Evolutionary conservation across 257 asterid genomes (phyloP).

Genomic region (Jacaranda copaia): DNA sequence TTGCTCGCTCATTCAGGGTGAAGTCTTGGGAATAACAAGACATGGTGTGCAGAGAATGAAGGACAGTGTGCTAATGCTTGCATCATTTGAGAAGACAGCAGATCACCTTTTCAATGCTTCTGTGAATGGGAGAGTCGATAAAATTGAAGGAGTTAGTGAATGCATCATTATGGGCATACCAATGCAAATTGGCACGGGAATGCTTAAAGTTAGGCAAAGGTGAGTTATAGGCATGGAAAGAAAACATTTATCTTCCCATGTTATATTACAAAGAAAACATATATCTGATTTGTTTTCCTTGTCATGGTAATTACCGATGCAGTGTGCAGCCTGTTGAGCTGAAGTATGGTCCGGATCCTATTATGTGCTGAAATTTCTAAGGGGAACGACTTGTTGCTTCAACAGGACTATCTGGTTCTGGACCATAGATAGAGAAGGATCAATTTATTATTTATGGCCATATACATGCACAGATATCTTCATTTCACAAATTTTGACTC

Average conservation of each 20-base stretch:
- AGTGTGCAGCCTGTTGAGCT: constrained; percentile 61
- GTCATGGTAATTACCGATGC: constrained; percentile 38
- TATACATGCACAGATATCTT: too few relatives aligned
- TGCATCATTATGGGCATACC: constrained; percentile 97
- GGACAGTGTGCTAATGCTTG: constrained; percentile 90
- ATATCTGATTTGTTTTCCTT: not conserved
- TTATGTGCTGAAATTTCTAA: constrained; percentile 46
- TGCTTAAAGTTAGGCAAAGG: constrained; percentile 87
- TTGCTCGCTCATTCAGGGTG: constrained; percentile 66
- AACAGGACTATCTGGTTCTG: too few relatives aligned
- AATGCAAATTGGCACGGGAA: constrained; percentile 86
- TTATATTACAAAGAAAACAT: too few relatives aligned
- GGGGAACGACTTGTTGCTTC: not conserved
- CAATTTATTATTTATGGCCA: too few relatives aligned
- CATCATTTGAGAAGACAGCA: constrained; percentile 90
- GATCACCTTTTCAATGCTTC: constrained; percentile 94
- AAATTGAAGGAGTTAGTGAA: constrained; percentile 91
- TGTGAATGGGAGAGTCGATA: constrained; percentile 80
- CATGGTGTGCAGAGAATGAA: constrained; percentile 83
- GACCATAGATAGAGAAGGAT: too few relatives aligned
- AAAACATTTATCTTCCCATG: too few relatives aligned
- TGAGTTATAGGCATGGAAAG: constrained; percentile 34
- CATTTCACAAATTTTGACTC: too few relatives aligned
- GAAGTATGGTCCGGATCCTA: constrained; percentile 53
- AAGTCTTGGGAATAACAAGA: constrained; percentile 90